Evolutionary conservation across 805 yeast species (phyloP), one percentile per base, ranked within the genome.

Genomic region (Diddensiella transvaalensis): DNA sequence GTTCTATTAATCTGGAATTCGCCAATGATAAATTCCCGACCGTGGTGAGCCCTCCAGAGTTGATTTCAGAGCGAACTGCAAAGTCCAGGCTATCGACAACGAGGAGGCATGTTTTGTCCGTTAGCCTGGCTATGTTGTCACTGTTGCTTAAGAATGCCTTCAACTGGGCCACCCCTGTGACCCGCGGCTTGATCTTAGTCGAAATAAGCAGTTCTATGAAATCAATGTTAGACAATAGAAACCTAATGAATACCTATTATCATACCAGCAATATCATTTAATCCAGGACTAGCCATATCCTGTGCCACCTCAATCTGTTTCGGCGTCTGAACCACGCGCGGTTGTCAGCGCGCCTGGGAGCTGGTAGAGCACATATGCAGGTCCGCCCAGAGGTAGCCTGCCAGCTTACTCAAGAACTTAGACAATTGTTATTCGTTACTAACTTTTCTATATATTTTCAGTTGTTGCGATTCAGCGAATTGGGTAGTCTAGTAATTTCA

Each of bases 401-500:
- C n/a, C n/a, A n/a, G n/a, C n/a, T n/a, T n/a, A n/a, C n/a, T n/a
- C n/a, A n/a, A n/a, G n/a, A n/a, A n/a, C n/a, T n/a, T n/a, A n/a
- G n/a, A n/a, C n/a, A n/a, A n/a, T n/a, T n/a, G n/a, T n/a, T n/a
- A n/a, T n/a, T n/a, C n/a, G n/a, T n/a, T n/a, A n/a, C n/a, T n/a
- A n/a, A n/a, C n/a, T n/a, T n/a, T n/a, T n/a, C n/a, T n/a, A n/a
- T n/a, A n/a, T n/a, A n/a, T n/a, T n/a, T n/a, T n/a, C n/a, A n/a
- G n/a, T n/a, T n/a, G n/a, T n/a, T n/a, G n/a, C n/a, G n/a, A n/a
- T n/a, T n/a, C n/a, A n/a, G n/a, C n/a, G 32, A 4, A 15, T 8
- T 11, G 18, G 17, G 37, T 26, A 44, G 47, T 13, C 65, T 48
- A 1, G 61, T 56, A 53, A 75, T 58, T 43, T 71, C 68, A 50